A percentile compares a stretch with the other conserved stretches of the same genome.
Evolutionary conservation across 257 asterid genomes (phyloP).

Genomic region (Capsicum pubescens): DNA sequence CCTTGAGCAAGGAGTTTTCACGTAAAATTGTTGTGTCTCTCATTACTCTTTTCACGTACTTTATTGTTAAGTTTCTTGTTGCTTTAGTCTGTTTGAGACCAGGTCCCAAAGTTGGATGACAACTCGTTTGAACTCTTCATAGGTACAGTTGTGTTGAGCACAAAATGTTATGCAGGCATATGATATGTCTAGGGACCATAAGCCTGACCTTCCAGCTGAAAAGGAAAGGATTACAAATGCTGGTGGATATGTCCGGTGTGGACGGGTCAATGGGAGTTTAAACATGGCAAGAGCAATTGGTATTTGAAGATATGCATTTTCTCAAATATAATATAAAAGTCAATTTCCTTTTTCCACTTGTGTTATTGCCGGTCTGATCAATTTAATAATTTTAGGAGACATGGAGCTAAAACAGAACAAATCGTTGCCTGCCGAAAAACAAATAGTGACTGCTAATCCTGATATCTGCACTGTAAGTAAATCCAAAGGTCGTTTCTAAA

Average conservation of each 20-base stretch:
- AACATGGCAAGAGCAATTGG: constrained; percentile 97
- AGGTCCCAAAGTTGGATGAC: too few relatives aligned
- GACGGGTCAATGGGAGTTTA: constrained; percentile 95
- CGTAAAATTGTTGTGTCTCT: too few relatives aligned
- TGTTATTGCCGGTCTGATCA: constrained; percentile 24
- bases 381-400: constrained; percentile 65
- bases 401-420: constrained; percentile 90
- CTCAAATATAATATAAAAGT: constrained; percentile 31
- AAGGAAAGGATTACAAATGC: constrained; percentile 84
- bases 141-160: constrained; percentile 19
- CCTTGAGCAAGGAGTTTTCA: too few relatives aligned
- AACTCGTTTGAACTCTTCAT: too few relatives aligned
- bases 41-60: too few relatives aligned
- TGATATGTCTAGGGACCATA: constrained; percentile 89
- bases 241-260: constrained; percentile 90
- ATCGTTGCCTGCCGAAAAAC: constrained; percentile 82
- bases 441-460: constrained; percentile 88
- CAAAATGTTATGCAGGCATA: constrained; percentile 58
- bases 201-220: constrained; percentile 78
- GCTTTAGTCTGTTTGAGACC: too few relatives aligned
- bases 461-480: constrained; percentile 72
- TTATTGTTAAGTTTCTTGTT: too few relatives aligned
- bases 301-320: constrained; percentile 31
- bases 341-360: constrained; percentile 22
- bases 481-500: constrained; percentile 5